phyloP scores from a whole-genome alignment of 116 monocot species.

The Papilionanthe hybrid region DNA sequence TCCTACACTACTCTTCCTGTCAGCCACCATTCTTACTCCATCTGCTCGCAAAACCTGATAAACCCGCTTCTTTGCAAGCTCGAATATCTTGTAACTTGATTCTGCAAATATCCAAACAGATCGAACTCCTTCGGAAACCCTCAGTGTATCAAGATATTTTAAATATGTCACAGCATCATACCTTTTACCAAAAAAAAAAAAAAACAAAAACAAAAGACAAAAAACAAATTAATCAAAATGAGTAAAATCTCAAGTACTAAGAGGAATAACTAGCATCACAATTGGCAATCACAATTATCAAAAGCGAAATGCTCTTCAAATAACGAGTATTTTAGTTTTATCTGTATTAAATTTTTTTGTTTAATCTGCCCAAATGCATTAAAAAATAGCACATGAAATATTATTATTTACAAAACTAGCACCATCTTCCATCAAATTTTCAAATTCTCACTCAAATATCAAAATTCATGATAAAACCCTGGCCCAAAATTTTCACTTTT shows the following conservation, averaged over 20 bases:
- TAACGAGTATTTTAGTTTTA: background rate
- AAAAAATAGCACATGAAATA: background rate
- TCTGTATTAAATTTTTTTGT: background rate
- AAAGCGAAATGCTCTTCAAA: background rate
- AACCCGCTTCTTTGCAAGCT: constrained; percentile 81
- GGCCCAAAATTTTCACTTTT: no score
- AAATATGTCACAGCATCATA: constrained; percentile 97
- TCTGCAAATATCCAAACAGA: constrained; percentile 97
- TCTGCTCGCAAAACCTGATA: constrained; percentile 68
- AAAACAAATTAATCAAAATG: background rate
- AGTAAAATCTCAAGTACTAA: background rate
- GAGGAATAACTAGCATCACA: background rate
- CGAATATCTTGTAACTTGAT: constrained; percentile 96
- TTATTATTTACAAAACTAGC: no score
- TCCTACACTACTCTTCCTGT: constrained; percentile 19
- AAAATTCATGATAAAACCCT: no score
- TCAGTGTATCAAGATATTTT: constrained; percentile 90
- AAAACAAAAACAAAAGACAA: no score
- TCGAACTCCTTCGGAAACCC: constrained; percentile 81
- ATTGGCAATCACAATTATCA: background rate
- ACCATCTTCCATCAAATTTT: no score
- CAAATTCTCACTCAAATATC: no score
- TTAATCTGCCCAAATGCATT: background rate
- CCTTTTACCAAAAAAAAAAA: constrained; percentile 18
- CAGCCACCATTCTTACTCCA: constrained; percentile 32